Base-by-base conservation (phyloP, 495 filamentous ascomycete species). In the Penicillium lividum region DNA sequence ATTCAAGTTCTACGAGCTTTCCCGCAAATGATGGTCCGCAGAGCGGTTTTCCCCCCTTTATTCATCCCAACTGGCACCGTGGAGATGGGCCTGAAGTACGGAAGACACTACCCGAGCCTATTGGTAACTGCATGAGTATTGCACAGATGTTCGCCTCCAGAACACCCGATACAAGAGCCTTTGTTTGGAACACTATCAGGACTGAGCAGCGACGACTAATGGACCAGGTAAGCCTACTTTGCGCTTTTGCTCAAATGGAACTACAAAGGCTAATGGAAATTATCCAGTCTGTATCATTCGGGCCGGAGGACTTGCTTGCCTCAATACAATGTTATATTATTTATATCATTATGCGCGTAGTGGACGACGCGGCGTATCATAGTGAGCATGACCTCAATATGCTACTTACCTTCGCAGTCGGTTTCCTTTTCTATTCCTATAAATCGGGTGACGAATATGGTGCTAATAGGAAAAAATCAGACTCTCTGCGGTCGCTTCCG, bases 41-140 rank as follows among this genome's bases (percentile, higher is more conserved):
- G 27, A 25, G 16, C 44, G 1, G 27, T 9, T 46, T 46, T 46
- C 27, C 44, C 44, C 44, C 44, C 13, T 46, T 46, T 2, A 25
- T 46, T 28, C 44, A 46, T 46, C 44, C 16, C 3, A 46, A 46
- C 44, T 46, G 44, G 44, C 44, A 46, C 44, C 44, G 27, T 46
- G 44, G 7, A 25, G 44, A 46, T 46, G 44, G 16, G 44, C 16
- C 44, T 27, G 27, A 46, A 46, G 6, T 28, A 25, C 44, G 27
- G 16, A 46, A 46, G 44, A 25, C 44, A 46, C 10, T 46, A 16
- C 44, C 44, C 13, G 44, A 46, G 44, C 44, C 44, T 2, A 6
- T 46, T 46, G 44, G 44, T 46, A 46, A 46, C n/a, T 46, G 44
- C 16, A 46, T 46, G 44, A 46, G 44, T 25, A 46, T 46, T 13